Conservation (phyloP, 257 asterid species). For the Ligustrum vulgare region DNA sequence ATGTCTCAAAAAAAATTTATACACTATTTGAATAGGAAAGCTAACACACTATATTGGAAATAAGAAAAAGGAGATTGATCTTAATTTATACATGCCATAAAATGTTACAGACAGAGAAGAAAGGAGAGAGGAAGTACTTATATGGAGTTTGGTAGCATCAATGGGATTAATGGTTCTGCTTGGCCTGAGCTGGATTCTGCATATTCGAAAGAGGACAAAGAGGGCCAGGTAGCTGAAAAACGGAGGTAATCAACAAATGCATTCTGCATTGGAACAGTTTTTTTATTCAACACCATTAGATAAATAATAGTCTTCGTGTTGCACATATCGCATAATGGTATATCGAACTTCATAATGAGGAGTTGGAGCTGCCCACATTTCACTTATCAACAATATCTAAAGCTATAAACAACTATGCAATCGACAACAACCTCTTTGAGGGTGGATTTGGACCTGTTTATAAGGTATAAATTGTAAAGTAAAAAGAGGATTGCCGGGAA, state of each 20-base stretch:
- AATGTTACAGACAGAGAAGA: background rate
- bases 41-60: background rate
- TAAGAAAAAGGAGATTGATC: too few relatives aligned
- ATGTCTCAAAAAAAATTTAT: too few relatives aligned
- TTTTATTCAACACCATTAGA: too few relatives aligned
- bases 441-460: constrained; percentile 66
- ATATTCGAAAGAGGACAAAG: background rate
- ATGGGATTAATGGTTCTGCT: constrained; percentile 7
- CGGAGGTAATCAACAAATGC: background rate
- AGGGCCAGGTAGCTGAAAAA: background rate
- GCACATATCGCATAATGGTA: background rate
- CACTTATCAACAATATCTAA: constrained; percentile 24
- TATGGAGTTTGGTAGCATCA: background rate
- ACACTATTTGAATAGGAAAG: background rate
- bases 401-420: constrained; percentile 45
- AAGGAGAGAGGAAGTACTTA: background rate
- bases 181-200: constrained; percentile 13
- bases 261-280: background rate
- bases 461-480: constrained; percentile 43
- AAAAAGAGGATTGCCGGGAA: too few relatives aligned
- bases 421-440: constrained; percentile 42
- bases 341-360: constrained; percentile 19
- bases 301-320: background rate
- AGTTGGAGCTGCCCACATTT: constrained; percentile 40
- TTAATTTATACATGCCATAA: too few relatives aligned